These are phyloP conservation scores for Pontederia crassipes DNA, from an alignment of 176 grass and related monocot species.

Conservation along the genomic window DNA sequence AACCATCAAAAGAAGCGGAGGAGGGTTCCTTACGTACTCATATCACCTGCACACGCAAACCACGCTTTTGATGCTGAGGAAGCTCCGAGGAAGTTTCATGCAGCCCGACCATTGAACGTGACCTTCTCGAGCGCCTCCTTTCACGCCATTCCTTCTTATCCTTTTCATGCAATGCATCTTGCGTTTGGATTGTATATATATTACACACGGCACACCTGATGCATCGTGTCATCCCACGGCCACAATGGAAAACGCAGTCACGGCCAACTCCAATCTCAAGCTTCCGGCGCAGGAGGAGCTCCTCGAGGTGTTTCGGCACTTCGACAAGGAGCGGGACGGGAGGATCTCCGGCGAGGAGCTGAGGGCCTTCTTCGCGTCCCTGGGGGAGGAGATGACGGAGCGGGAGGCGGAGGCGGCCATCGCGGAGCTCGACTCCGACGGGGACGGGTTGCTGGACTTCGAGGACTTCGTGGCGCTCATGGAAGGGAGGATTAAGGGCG, in stretches of 20 bases:
- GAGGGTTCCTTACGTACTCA: too few relatives aligned
- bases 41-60: too few relatives aligned
- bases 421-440: constrained; percentile 21
- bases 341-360: constrained; percentile 71
- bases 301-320: constrained; percentile 68
- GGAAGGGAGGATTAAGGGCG: constrained; percentile 16
- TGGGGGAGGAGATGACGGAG: constrained; percentile 58
- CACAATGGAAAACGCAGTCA: constrained; percentile 9
- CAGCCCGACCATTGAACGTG: too few relatives aligned
- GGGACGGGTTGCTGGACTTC: constrained; percentile 45
- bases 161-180: not conserved
- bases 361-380: constrained; percentile 51
- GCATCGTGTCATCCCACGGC: too few relatives aligned
- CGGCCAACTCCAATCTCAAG: not conserved
- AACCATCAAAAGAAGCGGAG: too few relatives aligned
- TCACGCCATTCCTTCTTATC: not conserved
- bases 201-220: too few relatives aligned
- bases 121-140: not conserved
- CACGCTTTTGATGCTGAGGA: not conserved
- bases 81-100: constrained; percentile 4
- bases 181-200: too few relatives aligned
- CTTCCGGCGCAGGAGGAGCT: constrained; percentile 34
- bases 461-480: constrained; percentile 68
- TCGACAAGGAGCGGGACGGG: constrained; percentile 71
- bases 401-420: constrained; percentile 23